phyloP scores from a whole-genome alignment of 805 yeast species.

The Candida ovalis region DNA sequence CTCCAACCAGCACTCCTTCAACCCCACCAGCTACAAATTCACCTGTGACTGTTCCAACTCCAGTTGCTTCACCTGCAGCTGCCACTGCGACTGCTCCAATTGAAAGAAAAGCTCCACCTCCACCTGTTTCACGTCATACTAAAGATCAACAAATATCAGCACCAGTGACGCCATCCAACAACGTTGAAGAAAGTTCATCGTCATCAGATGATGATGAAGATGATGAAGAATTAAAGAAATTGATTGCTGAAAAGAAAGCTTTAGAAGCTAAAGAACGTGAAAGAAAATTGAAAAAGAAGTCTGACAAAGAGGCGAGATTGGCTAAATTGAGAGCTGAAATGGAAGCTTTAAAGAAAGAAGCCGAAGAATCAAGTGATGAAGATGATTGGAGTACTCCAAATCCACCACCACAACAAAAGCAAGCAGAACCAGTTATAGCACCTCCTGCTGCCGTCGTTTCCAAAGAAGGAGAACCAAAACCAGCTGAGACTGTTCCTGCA shows the following conservation, averaged over 20 bases:
- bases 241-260: constrained; percentile 45
- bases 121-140: constrained; percentile 21
- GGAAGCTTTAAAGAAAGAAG: constrained; percentile 47
- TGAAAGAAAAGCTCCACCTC: constrained; percentile 16
- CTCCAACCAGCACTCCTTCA: constrained; percentile 9
- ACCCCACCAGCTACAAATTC: constrained; percentile 10
- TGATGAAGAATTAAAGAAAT: constrained; percentile 41
- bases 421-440: constrained; percentile 11
- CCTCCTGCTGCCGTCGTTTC: constrained; percentile 16
- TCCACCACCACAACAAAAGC: constrained; percentile 6
- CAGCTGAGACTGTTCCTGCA: constrained; percentile 9
- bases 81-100: constrained; percentile 12
- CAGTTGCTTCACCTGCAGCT: constrained; percentile 17
- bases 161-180: constrained; percentile 1
- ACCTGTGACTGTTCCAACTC: constrained; percentile 10
- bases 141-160: background rate
- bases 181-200: constrained; percentile 9
- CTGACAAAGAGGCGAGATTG: constrained; percentile 56
- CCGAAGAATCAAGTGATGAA: constrained; percentile 26
- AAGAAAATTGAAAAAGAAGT: constrained; percentile 44
- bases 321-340: constrained; percentile 57
- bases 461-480: constrained; percentile 3
- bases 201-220: constrained; percentile 21
- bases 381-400: constrained; percentile 11
- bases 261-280: constrained; percentile 37